These are phyloP conservation scores for Epichloe amarillans DNA, from an alignment of 2,329 filamentous ascomycete genomes.

Conservation along the genomic window DNA sequence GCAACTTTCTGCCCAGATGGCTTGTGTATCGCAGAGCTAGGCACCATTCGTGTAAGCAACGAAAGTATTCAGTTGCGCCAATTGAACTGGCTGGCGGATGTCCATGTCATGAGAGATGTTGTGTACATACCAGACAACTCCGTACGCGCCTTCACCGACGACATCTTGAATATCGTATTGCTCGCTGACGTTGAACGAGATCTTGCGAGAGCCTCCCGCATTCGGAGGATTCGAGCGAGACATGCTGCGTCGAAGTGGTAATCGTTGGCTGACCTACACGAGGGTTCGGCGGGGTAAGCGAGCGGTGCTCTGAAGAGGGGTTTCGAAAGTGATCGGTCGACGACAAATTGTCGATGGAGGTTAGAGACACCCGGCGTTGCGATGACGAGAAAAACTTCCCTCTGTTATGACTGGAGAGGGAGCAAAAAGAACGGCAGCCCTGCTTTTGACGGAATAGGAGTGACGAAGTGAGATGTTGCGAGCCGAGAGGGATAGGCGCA, in stretches of 20 bases:
- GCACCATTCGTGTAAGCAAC: neutral
- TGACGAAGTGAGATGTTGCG: slow-evolving; percentile 1
- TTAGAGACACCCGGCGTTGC: neutral
- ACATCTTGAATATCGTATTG: slow-evolving; percentile 99
- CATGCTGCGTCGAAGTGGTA: slow-evolving; percentile 26
- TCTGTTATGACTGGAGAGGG: neutral
- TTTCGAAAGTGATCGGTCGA: neutral
- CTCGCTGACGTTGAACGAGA: slow-evolving; percentile 98
- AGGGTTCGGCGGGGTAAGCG: slow-evolving; percentile 1
- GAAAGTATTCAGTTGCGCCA: neutral
- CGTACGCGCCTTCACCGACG: slow-evolving; percentile 94
- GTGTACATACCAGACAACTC: slow-evolving; percentile 72
- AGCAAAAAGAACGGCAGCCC: neutral
- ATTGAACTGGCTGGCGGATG: neutral
- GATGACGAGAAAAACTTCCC: neutral
- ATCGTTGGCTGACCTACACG: neutral
- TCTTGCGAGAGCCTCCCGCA: slow-evolving; percentile 66
- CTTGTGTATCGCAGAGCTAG: slow-evolving; percentile 91
- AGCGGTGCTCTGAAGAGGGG: neutral
- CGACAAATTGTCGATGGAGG: neutral
- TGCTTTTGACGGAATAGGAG: neutral
- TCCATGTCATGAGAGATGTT: neutral
- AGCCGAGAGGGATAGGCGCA: slow-evolving; percentile 1
- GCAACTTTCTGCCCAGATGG: slow-evolving; percentile 96
- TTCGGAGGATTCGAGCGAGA: slow-evolving; percentile 44